These are phyloP conservation scores for Aureobasidium sp. DNA, from an alignment of 2,329 filamentous ascomycete genomes.

Conservation along the genomic window DNA sequence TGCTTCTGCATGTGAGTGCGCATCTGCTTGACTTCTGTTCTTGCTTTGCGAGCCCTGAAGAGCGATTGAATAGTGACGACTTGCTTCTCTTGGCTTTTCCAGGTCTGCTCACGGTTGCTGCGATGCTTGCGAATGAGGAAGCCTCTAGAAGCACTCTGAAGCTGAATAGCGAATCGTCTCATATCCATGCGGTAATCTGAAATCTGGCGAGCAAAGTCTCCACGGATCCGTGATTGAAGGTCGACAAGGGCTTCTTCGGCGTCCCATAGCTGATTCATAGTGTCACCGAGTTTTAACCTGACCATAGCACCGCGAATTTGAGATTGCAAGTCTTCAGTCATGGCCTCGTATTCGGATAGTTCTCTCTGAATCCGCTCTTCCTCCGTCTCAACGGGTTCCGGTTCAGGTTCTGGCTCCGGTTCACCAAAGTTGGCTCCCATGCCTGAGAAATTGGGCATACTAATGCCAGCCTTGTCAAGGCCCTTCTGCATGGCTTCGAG, in stretches of 20 bases:
- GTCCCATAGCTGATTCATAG: slow-evolving; percentile 88
- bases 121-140: slow-evolving; percentile 61
- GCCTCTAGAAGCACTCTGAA: slow-evolving; percentile 74
- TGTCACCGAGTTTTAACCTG: slow-evolving; percentile 65
- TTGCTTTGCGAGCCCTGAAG: slow-evolving; percentile 55
- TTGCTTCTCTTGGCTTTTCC: slow-evolving; percentile 56
- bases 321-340: slow-evolving; percentile 72
- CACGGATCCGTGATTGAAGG: slow-evolving; percentile 77
- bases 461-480: slow-evolving; percentile 86
- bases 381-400: slow-evolving; percentile 69
- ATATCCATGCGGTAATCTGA: slow-evolving; percentile 74
- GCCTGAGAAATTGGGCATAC: slow-evolving; percentile 95
- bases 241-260: slow-evolving; percentile 69
- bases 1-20: slow-evolving; percentile 40
- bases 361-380: slow-evolving; percentile 81
- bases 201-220: slow-evolving; percentile 78
- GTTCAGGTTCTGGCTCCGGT: slow-evolving; percentile 63
- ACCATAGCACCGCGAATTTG: slow-evolving; percentile 75
- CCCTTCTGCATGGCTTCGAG: slow-evolving; percentile 95
- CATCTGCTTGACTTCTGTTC: slow-evolving; percentile 35
- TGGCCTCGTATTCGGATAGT: slow-evolving; percentile 63
- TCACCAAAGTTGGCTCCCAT: slow-evolving; percentile 96
- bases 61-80: slow-evolving; percentile 77
- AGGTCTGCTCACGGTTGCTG: slow-evolving; percentile 54
- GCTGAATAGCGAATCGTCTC: slow-evolving; percentile 65